phyloP scores from a whole-genome alignment of 1,139 yeast species.

The Nakaseomyces uthaithaninus region DNA sequence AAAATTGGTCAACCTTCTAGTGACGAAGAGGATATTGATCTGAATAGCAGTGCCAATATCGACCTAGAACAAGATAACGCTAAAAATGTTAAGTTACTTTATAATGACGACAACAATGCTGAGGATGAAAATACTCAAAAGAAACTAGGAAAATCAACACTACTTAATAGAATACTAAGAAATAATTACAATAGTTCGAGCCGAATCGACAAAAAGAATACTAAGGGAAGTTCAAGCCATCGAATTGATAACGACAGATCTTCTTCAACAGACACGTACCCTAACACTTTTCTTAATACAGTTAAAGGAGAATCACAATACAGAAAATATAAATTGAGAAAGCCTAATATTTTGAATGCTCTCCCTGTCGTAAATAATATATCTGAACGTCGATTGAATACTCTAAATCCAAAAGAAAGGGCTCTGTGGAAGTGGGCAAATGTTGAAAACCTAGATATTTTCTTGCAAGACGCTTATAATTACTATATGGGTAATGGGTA shows the following conservation, averaged over 20 bases:
- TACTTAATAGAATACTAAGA: conserved; percentile 1
- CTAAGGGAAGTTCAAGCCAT: neutral
- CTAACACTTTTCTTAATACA: conserved; percentile 10
- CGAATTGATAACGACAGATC: neutral
- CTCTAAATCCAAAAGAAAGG: conserved; percentile 56
- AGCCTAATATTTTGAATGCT: conserved; percentile 25
- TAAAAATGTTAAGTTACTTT: neutral
- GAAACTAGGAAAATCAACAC: conserved; percentile 11
- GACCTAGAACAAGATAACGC: conserved; percentile 10
- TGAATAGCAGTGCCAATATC: conserved; percentile 12
- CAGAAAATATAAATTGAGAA: conserved; percentile 13
- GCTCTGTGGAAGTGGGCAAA: conserved; percentile 97
- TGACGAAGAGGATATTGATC: conserved; percentile 19
- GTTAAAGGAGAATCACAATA: conserved; percentile 9
- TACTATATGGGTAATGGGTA: conserved; percentile 85
- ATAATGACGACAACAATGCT: neutral
- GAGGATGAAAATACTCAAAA: neutral
- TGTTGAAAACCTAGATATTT: conserved; percentile 80
- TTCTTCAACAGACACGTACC: neutral
- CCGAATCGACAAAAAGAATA: neutral
- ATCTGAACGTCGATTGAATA: conserved; percentile 23
- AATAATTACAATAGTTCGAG: too few species aligned
- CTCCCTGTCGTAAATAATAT: conserved; percentile 26
- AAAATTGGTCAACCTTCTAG: conserved; percentile 25
- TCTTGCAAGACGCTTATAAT: conserved; percentile 70